phyloP scores from a whole-genome alignment of 345 rosid genomes.

The Rhodamnia argentea region DNA sequence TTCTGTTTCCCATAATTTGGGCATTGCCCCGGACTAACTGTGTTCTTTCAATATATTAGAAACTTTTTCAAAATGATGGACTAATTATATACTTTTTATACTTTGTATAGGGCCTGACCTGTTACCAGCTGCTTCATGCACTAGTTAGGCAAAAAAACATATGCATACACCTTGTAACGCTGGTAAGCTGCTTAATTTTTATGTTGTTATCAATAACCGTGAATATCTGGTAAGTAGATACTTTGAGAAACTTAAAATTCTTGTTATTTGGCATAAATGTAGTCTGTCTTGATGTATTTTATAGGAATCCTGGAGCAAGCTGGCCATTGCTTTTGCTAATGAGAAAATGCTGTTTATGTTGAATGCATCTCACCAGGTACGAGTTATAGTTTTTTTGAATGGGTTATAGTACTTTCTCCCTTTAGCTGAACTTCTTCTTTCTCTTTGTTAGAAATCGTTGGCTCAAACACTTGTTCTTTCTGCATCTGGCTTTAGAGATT shows the following conservation, averaged over 20 bases:
- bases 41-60: background rate
- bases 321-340: conserved; percentile 85
- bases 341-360: conserved; percentile 62
- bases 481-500: conserved; percentile 72
- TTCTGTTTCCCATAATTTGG: background rate
- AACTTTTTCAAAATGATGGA: background rate
- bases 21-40: background rate
- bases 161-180: conserved; percentile 62
- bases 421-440: conserved; percentile 2
- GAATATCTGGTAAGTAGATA: background rate
- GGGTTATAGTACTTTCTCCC: background rate
- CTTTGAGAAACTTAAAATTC: background rate
- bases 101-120: conserved; percentile 54
- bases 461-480: conserved; percentile 94
- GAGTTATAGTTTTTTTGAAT: conserved; percentile 4
- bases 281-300: conserved; percentile 9
- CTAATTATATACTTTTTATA: background rate
- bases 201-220: background rate
- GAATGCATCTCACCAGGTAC: conserved; percentile 82
- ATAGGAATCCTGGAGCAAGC: conserved; percentile 88
- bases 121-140: conserved; percentile 72
- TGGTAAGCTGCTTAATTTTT: conserved; percentile 48
- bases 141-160: conserved; percentile 73
- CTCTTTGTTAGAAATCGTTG: conserved; percentile 61
- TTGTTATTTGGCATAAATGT: background rate